Evolutionary conservation across 805 yeast genomes (phyloP).

Genomic region (Saccharomycopsis javanensis): DNA sequence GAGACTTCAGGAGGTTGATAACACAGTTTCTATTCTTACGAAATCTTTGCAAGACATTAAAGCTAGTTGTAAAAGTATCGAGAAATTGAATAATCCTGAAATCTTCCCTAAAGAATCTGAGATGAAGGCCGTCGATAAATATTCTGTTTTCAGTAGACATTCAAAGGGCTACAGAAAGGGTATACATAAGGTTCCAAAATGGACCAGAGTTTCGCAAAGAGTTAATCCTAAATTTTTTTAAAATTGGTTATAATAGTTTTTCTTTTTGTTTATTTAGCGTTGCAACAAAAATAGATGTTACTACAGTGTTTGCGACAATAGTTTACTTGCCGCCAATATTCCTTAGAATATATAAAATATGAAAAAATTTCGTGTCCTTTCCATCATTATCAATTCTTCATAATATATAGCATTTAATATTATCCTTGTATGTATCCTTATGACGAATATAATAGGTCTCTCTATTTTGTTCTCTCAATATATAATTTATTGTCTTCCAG

Average conservation of each 20-base stretch:
- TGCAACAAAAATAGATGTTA: neutral
- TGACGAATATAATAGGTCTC: neutral
- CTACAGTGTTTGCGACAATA: too few species aligned
- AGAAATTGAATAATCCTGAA: constrained; percentile 29
- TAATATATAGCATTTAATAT: neutral
- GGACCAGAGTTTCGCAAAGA: constrained; percentile 81
- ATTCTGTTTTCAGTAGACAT: constrained; percentile 72
- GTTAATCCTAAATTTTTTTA: constrained; percentile 66
- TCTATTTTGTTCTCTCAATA: neutral
- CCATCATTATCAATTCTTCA: neutral
- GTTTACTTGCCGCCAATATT: too few species aligned
- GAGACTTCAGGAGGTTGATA: constrained; percentile 75
- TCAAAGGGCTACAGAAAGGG: constrained; percentile 78
- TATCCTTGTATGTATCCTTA: neutral
- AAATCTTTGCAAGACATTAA: constrained; percentile 34
- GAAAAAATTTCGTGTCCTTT: neutral
- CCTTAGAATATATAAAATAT: neutral
- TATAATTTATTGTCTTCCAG: neutral
- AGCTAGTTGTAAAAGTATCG: constrained; percentile 27
- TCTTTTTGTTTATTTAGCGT: too few species aligned
- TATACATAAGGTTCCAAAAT: constrained; percentile 79
- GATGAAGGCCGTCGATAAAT: constrained; percentile 77
- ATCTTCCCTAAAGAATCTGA: constrained; percentile 70
- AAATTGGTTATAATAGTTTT: constrained; percentile 1
- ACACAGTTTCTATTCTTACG: constrained; percentile 57